phyloP scores from a whole-genome alignment of 2,329 filamentous ascomycete genomes.

The Hirsutella thompsonii region DNA sequence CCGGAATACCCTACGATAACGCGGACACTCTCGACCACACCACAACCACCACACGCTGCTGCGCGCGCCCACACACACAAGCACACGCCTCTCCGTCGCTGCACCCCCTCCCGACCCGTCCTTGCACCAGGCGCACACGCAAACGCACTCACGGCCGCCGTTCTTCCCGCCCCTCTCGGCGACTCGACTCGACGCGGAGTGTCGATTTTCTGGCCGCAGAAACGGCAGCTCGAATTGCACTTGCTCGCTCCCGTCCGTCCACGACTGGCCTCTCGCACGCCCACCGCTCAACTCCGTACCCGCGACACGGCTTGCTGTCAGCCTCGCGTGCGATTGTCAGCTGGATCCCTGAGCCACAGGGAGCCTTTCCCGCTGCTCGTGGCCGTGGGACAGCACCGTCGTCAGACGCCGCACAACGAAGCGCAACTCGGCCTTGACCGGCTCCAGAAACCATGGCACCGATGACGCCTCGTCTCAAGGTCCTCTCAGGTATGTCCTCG shows the following conservation, averaged over 20 bases:
- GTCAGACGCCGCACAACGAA: slow-evolving; percentile 17
- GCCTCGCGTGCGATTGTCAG: slow-evolving; percentile 4
- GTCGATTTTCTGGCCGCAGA: background rate
- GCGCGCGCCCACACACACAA: background rate
- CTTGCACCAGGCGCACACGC: background rate
- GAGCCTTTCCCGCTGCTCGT: slow-evolving; percentile 12
- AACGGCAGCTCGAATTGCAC: background rate
- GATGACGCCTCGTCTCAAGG: slow-evolving; percentile 44
- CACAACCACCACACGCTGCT: background rate
- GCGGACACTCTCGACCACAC: slow-evolving; percentile 1
- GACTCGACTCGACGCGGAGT: background rate
- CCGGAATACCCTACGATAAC: slow-evolving; percentile 4
- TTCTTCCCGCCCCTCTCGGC: background rate
- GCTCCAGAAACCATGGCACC: slow-evolving; percentile 39
- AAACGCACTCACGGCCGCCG: background rate
- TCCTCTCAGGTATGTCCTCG: slow-evolving; percentile 44
- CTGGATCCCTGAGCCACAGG: slow-evolving; percentile 9
- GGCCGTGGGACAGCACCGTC: slow-evolving; percentile 17
- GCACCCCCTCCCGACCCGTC: background rate
- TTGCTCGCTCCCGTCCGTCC: background rate
- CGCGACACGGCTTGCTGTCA: slow-evolving; percentile 5
- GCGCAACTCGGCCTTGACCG: slow-evolving; percentile 17
- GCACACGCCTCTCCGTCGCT: background rate
- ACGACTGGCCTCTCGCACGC: background rate
- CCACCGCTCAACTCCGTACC: slow-evolving; percentile 1